phyloP scores from a whole-genome alignment of 2,329 filamentous ascomycete species.

The Aspergillus sp. region DNA sequence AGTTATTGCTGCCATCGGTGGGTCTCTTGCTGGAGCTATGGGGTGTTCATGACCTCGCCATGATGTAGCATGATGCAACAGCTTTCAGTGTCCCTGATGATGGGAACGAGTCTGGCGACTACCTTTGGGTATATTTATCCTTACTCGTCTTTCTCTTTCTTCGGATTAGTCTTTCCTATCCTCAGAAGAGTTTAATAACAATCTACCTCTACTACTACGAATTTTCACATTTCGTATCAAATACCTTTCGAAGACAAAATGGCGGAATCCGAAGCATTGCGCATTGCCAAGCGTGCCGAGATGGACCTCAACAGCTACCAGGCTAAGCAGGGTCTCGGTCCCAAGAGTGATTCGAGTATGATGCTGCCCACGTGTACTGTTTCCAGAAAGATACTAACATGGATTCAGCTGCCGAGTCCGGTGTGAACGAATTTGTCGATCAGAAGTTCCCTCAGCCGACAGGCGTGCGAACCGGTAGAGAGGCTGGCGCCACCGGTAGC shows the following conservation, averaged over 20 bases:
- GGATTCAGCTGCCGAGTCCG: constrained; percentile 25
- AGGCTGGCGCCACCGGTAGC: constrained; percentile 26
- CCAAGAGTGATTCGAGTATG: constrained; percentile 34
- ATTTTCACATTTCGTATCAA: not conserved
- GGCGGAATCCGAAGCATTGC: constrained; percentile 20
- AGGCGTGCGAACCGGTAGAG: constrained; percentile 31
- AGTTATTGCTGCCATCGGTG: not conserved
- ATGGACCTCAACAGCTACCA: constrained; percentile 34
- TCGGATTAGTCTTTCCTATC: not conserved
- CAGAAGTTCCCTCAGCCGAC: constrained; percentile 29
- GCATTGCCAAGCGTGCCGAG: constrained; percentile 27
- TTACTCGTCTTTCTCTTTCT: not conserved
- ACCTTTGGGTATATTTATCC: not conserved
- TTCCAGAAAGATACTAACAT: constrained; percentile 1
- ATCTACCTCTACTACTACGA: not conserved
- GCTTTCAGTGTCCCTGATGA: not conserved
- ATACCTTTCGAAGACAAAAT: not conserved
- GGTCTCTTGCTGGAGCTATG: not conserved
- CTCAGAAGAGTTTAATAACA: not conserved
- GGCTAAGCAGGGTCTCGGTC: constrained; percentile 32
- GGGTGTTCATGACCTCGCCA: constrained; percentile 20
- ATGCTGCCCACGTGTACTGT: not conserved
- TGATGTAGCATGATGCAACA: constrained; percentile 31
- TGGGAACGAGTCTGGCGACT: not conserved
- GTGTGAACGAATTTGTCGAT: constrained; percentile 33